Evolutionary conservation across 331 rosid genomes (phyloP), one percentile per base, ranked within the genome.

Genomic region (Malus hybrid): DNA sequence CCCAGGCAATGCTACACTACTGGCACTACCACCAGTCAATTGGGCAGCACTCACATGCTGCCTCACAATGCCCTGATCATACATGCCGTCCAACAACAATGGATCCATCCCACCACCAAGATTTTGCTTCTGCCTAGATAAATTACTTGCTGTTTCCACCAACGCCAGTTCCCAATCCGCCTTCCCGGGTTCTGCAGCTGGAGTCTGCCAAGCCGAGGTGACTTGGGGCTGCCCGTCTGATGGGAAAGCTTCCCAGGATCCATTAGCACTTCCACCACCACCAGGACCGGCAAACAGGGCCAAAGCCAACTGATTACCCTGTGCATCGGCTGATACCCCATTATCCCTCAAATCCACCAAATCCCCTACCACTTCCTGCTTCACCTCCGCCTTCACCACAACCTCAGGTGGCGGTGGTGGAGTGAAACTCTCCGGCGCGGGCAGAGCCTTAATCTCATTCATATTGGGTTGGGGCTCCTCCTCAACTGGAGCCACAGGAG

Each of bases 81-180:
- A 95, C 93, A 95, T 95, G 55, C 97, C 97, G 73, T 86, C 89
- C 85, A 95, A 88, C 81, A 95, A 76, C 36, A 95, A 66, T 1
- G 99, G 93, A 83, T 95, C 96, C n/a, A 95, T 34, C 32, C 99
- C 97, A 69, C 99, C 99, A 18, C 97, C 99, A 67, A 95, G 36
- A 48, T 81, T 74, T 18, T 87, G 83, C 74, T 90, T 85, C 87
- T 95, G 99, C 83, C 36, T 87, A 2, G 96, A 69, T 59, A 95
- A 78, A 80, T 92, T 88, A 85, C 97, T 95, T 4, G 93, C 93
- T 7, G 97, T 86, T 81, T 95, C 99, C 3, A 95, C 99, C 89
- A 95, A 81, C 7, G 97, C 91, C 82, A 95, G 84, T 82, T 95
- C 99, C 99, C 99, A 95, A 82, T 95, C 97, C 0, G 97, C 97